Conservation (phyloP, 768 basidiomycete genomes). For the Amanita subjunquillea region DNA sequence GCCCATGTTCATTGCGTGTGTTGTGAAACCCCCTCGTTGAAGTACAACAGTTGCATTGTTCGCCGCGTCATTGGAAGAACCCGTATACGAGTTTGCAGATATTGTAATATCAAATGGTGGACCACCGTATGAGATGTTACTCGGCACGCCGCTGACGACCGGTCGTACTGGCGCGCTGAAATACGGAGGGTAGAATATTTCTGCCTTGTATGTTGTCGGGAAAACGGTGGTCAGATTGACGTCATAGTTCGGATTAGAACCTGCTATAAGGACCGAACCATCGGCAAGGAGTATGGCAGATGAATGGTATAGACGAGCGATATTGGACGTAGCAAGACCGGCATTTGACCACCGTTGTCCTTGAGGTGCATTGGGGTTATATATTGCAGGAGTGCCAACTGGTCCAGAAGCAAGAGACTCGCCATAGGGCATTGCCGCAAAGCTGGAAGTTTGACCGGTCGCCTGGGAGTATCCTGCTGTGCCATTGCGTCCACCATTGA, state of each 20-base stretch:
- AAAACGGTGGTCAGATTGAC: constrained; percentile 51
- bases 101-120: constrained; percentile 66
- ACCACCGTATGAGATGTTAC: constrained; percentile 79
- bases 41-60: constrained; percentile 68
- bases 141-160: constrained; percentile 55
- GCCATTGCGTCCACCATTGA: constrained; percentile 79
- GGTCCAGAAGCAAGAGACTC: constrained; percentile 76
- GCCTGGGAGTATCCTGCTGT: constrained; percentile 77
- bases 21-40: constrained; percentile 78
- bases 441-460: constrained; percentile 35
- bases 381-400: constrained; percentile 69
- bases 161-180: constrained; percentile 66
- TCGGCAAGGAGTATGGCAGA: constrained; percentile 84
- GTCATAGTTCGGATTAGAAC: constrained; percentile 90
- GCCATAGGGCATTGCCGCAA: constrained; percentile 52
- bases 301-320: constrained; percentile 88
- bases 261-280: constrained; percentile 78
- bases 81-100: constrained; percentile 53
- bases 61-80: constrained; percentile 58
- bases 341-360: constrained; percentile 70
- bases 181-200: constrained; percentile 89
- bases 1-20: constrained; percentile 84
- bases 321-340: constrained; percentile 48
- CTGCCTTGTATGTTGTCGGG: constrained; percentile 74
- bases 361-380: constrained; percentile 61